Evolutionary conservation across 2,329 filamentous ascomycete species (phyloP).

Genomic region (Ophiostoma ulmi): DNA sequence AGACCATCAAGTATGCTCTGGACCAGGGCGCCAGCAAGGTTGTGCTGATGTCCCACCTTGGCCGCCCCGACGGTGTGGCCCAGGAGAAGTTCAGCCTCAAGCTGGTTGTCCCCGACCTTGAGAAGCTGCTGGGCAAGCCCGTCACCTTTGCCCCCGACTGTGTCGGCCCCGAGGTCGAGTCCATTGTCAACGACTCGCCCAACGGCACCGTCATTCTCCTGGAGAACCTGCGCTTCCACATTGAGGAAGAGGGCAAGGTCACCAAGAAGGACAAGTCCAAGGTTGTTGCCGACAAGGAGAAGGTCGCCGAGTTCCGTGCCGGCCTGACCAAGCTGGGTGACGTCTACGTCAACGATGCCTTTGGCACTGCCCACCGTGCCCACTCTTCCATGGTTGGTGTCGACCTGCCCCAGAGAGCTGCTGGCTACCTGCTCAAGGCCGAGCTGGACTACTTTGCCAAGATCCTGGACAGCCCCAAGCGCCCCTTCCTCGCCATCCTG

Average conservation of each 20-base stretch:
- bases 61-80: slow-evolving; percentile 82
- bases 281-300: slow-evolving; percentile 71
- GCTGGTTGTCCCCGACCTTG: slow-evolving; percentile 84
- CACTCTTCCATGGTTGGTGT: slow-evolving; percentile 99
- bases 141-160: slow-evolving; percentile 88
- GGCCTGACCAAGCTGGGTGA: slow-evolving; percentile 91
- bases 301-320: slow-evolving; percentile 91
- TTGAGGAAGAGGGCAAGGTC: slow-evolving; percentile 95
- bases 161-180: slow-evolving; percentile 85
- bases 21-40: slow-evolving; percentile 89
- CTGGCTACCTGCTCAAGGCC: slow-evolving; percentile 99
- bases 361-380: slow-evolving; percentile 94
- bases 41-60: slow-evolving; percentile 96
- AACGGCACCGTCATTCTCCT: slow-evolving; percentile 82
- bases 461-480: slow-evolving; percentile 86
- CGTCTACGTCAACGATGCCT: slow-evolving; percentile 97
- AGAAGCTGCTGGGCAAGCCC: slow-evolving; percentile 76
- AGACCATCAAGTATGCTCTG: slow-evolving; percentile 90
- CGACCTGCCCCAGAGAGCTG: slow-evolving; percentile 91
- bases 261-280: slow-evolving; percentile 85
- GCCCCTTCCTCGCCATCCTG: slow-evolving; percentile 97
- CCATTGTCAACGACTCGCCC: slow-evolving; percentile 75
- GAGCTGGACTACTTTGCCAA: slow-evolving; percentile 99
- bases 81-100: slow-evolving; percentile 93
- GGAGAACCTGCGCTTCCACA: slow-evolving; percentile 97